phyloP scores from a whole-genome alignment of 306 rosid species.

The Trifolium pratense region DNA sequence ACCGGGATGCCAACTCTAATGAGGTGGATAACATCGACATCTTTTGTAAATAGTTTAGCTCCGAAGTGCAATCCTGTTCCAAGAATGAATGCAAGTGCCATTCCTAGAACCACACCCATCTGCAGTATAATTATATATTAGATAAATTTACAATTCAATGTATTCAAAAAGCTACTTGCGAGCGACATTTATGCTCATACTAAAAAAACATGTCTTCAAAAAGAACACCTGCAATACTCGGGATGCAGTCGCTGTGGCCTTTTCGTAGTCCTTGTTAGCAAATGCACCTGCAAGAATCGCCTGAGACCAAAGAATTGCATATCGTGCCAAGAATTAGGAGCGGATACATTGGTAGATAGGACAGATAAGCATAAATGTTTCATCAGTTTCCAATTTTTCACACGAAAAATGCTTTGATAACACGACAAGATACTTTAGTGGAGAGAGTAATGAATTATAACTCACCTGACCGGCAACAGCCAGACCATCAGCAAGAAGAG shows the following conservation, averaged over 20 bases:
- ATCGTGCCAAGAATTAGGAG: no score
- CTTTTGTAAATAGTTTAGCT: slow-evolving; percentile 75
- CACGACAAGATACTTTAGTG: not conserved
- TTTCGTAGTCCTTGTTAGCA: slow-evolving; percentile 79
- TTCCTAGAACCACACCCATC: slow-evolving; percentile 86
- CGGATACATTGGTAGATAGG: no score
- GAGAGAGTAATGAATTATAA: slow-evolving; percentile 25
- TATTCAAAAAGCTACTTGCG: not conserved
- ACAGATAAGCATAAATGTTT: no score
- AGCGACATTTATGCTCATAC: not conserved
- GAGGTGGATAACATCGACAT: slow-evolving; percentile 68
- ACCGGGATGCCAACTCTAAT: slow-evolving; percentile 84
- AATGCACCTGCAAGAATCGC: slow-evolving; percentile 93
- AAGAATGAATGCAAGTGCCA: slow-evolving; percentile 66
- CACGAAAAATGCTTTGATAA: not conserved
- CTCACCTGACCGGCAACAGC: slow-evolving; percentile 98
- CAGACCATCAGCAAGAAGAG: slow-evolving; percentile 94
- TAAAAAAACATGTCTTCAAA: not conserved
- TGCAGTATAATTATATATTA: slow-evolving; percentile 48
- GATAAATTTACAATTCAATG: slow-evolving; percentile 11
- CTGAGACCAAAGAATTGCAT: slow-evolving; percentile 49
- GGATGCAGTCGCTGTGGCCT: slow-evolving; percentile 72
- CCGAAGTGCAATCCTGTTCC: slow-evolving; percentile 82
- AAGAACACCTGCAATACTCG: slow-evolving; percentile 80
- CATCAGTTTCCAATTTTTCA: no score